Percentiles rank a stretch among this genome's conserved stretches.
Evolutionary conservation across 768 basidiomycete genomes (phyloP).

Genomic region (Trametes elegans): DNA sequence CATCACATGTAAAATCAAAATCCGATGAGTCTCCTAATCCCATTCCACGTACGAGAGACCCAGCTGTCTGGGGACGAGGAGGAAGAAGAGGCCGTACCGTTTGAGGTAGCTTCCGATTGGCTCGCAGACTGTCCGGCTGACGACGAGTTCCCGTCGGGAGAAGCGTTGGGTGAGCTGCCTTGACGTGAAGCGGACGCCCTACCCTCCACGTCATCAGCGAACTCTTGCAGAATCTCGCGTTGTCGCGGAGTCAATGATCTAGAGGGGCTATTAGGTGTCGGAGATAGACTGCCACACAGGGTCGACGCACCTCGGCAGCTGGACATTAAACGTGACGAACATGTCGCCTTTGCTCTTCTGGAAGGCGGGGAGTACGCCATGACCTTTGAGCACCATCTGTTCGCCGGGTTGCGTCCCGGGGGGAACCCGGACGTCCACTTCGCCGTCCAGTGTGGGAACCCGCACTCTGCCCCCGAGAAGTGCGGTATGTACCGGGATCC

Average conservation of each 20-base stretch:
- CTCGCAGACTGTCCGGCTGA: conserved; percentile 22
- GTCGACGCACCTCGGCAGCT: conserved; percentile 79
- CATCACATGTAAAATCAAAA: conserved; percentile 62
- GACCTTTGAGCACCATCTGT: conserved; percentile 90
- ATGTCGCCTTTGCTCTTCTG: conserved; percentile 73
- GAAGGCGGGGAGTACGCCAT: conserved; percentile 71
- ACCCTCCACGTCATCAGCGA: conserved; percentile 92
- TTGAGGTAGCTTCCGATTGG: conserved; percentile 39
- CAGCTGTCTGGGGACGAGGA: conserved; percentile 59
- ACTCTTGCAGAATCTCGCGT: conserved; percentile 83
- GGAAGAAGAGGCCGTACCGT: conserved; percentile 77
- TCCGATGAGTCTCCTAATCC: conserved; percentile 66
- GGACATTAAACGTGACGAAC: conserved; percentile 83
- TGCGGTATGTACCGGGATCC: conserved; percentile 88
- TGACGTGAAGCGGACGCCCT: conserved; percentile 30
- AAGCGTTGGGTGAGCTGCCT: conserved; percentile 21
- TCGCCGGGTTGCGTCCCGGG: conserved; percentile 94
- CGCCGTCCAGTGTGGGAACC: conserved; percentile 93
- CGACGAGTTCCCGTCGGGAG: conserved; percentile 23
- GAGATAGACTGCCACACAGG: background rate
- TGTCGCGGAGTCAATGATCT: conserved; percentile 85
- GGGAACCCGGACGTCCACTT: conserved; percentile 91
- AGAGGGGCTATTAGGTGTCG: conserved; percentile 12
- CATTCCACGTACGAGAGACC: conserved; percentile 68
- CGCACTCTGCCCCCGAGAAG: conserved; percentile 90